phyloP scores from a whole-genome alignment of 768 basidiomycete species.

The Pleurotus salmoneostramineus region DNA sequence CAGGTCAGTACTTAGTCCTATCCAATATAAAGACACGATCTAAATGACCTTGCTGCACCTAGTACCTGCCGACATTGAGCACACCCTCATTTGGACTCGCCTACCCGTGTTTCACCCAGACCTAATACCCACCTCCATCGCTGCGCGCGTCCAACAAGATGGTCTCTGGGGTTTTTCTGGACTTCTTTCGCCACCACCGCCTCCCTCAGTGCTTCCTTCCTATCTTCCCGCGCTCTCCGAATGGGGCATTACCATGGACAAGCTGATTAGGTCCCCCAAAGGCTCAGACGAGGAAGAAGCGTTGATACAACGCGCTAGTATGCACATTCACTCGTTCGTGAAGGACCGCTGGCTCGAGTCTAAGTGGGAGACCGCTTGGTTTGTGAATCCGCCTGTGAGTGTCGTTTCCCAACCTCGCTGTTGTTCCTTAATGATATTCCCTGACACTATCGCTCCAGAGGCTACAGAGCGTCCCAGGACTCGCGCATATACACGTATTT shows the following conservation, averaged over 20 bases:
- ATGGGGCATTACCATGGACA: conserved; percentile 66
- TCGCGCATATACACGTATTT: conserved; percentile 89
- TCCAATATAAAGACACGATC: neutral
- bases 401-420: conserved; percentile 3
- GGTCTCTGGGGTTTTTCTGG: conserved; percentile 86
- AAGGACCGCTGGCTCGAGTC: conserved; percentile 60
- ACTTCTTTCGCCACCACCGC: conserved; percentile 45
- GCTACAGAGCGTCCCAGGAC: conserved; percentile 74
- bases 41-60: conserved; percentile 10
- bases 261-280: conserved; percentile 46
- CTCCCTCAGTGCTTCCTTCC: conserved; percentile 51
- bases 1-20: conserved; percentile 39
- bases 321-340: conserved; percentile 62
- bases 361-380: conserved; percentile 92
- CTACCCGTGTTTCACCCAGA: conserved; percentile 65
- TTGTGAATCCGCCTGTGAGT: conserved; percentile 82
- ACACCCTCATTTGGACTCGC: conserved; percentile 75
- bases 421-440: neutral
- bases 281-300: conserved; percentile 51
- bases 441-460: conserved; percentile 38
- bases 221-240: conserved; percentile 63
- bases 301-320: conserved; percentile 46
- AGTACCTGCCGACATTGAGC: conserved; percentile 73
- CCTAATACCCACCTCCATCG: conserved; percentile 46
- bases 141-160: conserved; percentile 61